Percentiles rank a stretch among this genome's conserved stretches.
These are phyloP conservation scores for Syzygium jambos DNA, from an alignment of 345 rosid species.

Conservation along the genomic window DNA sequence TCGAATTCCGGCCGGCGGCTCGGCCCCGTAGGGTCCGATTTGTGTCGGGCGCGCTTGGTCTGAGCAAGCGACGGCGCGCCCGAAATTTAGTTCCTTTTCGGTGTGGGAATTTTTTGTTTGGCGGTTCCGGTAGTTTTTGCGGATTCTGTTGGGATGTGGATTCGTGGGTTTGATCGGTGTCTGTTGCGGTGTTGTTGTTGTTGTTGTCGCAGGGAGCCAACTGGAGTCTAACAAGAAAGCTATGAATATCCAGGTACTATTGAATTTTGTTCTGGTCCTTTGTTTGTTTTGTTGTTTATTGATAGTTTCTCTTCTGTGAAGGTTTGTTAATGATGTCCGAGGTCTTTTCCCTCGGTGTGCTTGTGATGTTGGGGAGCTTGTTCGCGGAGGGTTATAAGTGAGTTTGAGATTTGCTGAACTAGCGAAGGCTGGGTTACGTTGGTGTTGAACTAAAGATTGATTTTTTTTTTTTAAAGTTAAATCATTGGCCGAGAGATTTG, in stretches of 20 bases:
- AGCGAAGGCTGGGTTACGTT: background rate
- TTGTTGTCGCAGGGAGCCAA: conserved; percentile 35
- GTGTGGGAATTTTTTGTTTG: background rate
- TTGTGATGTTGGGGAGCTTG: background rate
- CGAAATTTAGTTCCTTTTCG: background rate
- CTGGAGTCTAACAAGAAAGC: conserved; percentile 55
- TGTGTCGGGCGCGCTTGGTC: too few species aligned
- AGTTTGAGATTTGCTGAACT: background rate
- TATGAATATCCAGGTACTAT: conserved; percentile 46
- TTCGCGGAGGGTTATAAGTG: background rate
- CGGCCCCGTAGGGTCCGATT: background rate
- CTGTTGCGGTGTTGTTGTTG: background rate
- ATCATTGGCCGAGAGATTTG: background rate
- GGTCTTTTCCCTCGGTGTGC: background rate
- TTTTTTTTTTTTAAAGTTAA: background rate
- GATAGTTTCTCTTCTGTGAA: background rate
- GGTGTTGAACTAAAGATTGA: background rate
- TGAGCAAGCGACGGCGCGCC: background rate
- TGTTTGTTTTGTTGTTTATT: background rate
- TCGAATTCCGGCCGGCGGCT: background rate
- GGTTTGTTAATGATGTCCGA: background rate
- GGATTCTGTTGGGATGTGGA: background rate
- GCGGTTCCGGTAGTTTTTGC: background rate
- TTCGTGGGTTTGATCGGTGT: background rate
- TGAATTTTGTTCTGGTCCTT: background rate